These are phyloP conservation scores for Nicotiana tabacum DNA, from an alignment of 257 asterid genomes.

Conservation along the genomic window DNA sequence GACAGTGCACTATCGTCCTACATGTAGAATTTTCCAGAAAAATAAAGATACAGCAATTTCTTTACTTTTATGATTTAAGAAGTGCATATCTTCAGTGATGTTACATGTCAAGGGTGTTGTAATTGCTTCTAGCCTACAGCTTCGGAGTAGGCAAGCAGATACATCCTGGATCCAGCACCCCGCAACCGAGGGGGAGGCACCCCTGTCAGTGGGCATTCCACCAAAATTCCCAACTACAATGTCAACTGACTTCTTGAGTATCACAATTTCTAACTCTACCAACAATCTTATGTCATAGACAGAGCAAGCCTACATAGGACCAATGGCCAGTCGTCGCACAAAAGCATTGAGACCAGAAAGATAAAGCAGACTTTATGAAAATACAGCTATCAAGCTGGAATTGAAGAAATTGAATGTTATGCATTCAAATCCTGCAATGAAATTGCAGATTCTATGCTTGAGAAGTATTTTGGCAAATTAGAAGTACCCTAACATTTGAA, in stretches of 20 bases:
- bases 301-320: background rate
- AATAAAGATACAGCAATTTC: background rate
- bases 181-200: background rate
- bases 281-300: background rate
- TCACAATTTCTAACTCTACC: background rate
- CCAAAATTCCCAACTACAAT: background rate
- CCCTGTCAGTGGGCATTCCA: background rate
- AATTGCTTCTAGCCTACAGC: background rate
- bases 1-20: background rate
- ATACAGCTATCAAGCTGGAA: background rate
- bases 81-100: background rate
- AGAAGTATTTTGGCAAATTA: background rate
- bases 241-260: background rate
- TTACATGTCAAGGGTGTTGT: background rate
- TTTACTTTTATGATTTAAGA: background rate
- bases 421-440: background rate
- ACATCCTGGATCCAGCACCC: background rate
- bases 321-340: background rate
- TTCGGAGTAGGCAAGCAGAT: background rate
- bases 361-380: background rate
- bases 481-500: background rate
- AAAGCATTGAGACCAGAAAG: background rate
- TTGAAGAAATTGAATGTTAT: background rate
- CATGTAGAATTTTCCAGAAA: background rate
- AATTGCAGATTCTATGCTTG: background rate